Percentiles rank a stretch among this genome's conserved stretches.
Conservation (phyloP, 768 basidiomycete genomes). For the Tulasnella sp. region DNA sequence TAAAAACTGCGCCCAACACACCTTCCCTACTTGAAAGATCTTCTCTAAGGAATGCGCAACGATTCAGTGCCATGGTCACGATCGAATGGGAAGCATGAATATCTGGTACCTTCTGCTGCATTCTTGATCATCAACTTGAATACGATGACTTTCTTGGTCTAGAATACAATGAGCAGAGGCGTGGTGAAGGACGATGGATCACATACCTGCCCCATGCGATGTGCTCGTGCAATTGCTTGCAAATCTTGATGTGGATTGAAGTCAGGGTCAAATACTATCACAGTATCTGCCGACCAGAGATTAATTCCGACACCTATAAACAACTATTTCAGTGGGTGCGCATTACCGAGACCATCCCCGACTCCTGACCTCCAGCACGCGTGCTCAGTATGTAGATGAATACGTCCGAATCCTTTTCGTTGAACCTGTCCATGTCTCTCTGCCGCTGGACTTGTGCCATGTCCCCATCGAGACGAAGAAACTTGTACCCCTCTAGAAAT, state of each 20-base stretch:
- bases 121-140: conserved; percentile 95
- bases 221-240: conserved; percentile 90
- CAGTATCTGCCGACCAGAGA: conserved; percentile 84
- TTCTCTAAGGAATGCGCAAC: conserved; percentile 44
- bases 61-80: too few relatives aligned
- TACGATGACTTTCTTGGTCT: conserved; percentile 86
- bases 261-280: conserved; percentile 89
- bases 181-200: neutral
- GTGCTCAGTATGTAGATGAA: conserved; percentile 90
- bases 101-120: conserved; percentile 90
- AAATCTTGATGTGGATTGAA: conserved; percentile 97
- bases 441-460: conserved; percentile 81
- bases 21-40: conserved; percentile 33
- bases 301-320: conserved; percentile 46
- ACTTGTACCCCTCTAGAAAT: conserved; percentile 55
- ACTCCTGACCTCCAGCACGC: conserved; percentile 73
- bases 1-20: neutral
- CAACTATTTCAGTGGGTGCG: neutral
- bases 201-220: conserved; percentile 66
- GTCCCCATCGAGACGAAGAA: conserved; percentile 80
- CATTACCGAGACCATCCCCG: neutral
- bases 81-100: too few relatives aligned
- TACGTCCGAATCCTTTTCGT: conserved; percentile 72
- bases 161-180: too few relatives aligned
- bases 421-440: conserved; percentile 91